phyloP scores from a whole-genome alignment of 768 basidiomycete genomes.

The Kwoniella sp. region DNA sequence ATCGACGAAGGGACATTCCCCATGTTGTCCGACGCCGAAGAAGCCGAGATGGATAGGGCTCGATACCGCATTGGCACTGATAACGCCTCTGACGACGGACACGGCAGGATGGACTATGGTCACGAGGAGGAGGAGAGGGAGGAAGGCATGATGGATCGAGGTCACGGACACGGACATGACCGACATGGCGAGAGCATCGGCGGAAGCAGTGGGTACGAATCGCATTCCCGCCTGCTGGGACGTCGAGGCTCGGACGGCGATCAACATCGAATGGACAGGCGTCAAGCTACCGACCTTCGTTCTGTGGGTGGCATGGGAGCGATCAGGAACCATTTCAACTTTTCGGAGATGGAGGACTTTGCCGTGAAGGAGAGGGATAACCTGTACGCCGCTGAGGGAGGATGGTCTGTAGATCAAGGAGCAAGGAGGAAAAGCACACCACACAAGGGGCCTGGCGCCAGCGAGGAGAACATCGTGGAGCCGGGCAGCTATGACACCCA shows the following conservation, averaged over 20 bases:
- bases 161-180: not conserved
- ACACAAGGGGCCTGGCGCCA: constrained; percentile 1
- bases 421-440: constrained; percentile 12
- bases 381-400: constrained; percentile 2
- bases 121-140: constrained; percentile 16
- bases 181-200: constrained; percentile 4
- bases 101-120: constrained; percentile 15
- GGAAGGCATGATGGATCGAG: constrained; percentile 11
- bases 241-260: constrained; percentile 14
- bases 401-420: not conserved
- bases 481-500: constrained; percentile 25
- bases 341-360: constrained; percentile 45
- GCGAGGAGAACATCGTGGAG: constrained; percentile 6
- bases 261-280: constrained; percentile 5
- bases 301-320: constrained; percentile 31
- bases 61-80: constrained; percentile 29
- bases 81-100: constrained; percentile 22
- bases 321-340: constrained; percentile 37
- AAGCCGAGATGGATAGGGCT: constrained; percentile 46
- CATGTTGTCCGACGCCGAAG: constrained; percentile 44
- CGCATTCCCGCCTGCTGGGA: constrained; percentile 19
- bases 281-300: constrained; percentile 8
- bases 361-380: constrained; percentile 33
- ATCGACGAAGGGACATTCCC: constrained; percentile 45
- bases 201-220: constrained; percentile 27